These are phyloP conservation scores for Crithidia mellificae DNA, from an alignment of 208 protist species.

Conservation along the genomic window DNA sequence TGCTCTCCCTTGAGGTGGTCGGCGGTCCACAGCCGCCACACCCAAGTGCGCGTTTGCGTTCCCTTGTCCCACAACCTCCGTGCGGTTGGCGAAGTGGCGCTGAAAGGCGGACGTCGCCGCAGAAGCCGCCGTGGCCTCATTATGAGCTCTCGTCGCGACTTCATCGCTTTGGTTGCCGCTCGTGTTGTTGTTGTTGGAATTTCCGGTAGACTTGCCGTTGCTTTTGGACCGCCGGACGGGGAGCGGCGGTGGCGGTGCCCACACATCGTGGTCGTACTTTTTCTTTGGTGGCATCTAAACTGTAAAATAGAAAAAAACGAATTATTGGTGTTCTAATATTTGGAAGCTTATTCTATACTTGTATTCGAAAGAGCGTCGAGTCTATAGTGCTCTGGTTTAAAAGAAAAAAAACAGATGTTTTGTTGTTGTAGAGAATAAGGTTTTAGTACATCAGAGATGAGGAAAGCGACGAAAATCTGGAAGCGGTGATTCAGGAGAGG, in stretches of 20 bases:
- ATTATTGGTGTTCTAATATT: no score
- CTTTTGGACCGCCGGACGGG: background rate
- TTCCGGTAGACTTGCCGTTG: background rate
- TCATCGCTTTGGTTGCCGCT: background rate
- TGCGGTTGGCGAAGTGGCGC: conserved; percentile 64
- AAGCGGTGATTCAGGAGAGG: no score
- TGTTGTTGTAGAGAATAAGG: no score
- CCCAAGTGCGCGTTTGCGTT: conserved; percentile 50
- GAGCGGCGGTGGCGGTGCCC: conserved; percentile 55
- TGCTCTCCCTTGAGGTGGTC: no score
- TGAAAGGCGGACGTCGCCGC: conserved; percentile 43
- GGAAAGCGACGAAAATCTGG: no score
- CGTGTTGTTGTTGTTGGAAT: background rate
- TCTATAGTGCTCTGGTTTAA: background rate
- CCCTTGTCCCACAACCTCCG: conserved; percentile 56
- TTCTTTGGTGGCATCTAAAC: conserved; percentile 22
- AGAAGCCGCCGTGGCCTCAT: no score
- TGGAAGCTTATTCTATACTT: no score
- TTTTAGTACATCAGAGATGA: no score
- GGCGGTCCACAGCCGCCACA: conserved; percentile 7
- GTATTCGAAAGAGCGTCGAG: no score
- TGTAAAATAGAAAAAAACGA: no score
- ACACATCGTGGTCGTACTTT: conserved; percentile 70
- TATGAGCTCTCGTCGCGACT: no score
- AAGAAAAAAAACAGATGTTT: no score